Conservation (phyloP, 495 filamentous ascomycete genomes). For the Staphylotrichum longicolle region DNA sequence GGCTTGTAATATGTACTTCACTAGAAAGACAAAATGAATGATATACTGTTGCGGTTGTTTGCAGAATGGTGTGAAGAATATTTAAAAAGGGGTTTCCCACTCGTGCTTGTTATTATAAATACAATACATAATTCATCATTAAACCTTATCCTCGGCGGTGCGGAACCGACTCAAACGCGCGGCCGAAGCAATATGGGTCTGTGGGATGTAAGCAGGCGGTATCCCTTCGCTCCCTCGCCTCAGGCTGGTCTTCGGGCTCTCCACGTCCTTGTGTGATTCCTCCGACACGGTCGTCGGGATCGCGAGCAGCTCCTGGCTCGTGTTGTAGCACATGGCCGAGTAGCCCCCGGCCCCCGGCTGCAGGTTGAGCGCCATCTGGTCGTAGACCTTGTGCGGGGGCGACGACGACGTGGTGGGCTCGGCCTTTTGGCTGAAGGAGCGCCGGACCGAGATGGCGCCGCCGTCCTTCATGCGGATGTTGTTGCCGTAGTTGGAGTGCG, state of each 20-base stretch:
- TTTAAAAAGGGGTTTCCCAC: too few relatives aligned
- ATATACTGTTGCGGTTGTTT: too few relatives aligned
- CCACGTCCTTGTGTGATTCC: background rate
- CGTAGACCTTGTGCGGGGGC: background rate
- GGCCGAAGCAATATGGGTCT: too few relatives aligned
- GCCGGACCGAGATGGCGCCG: conserved; percentile 14
- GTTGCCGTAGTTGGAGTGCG: background rate
- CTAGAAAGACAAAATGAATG: too few relatives aligned
- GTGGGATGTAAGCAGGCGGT: background rate
- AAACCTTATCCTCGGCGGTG: too few relatives aligned
- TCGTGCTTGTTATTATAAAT: too few relatives aligned
- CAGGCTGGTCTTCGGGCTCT: background rate
- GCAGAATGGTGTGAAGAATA: too few relatives aligned
- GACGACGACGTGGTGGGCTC: background rate
- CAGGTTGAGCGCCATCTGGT: conserved; percentile 8
- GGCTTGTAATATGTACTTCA: too few relatives aligned
- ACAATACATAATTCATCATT: too few relatives aligned
- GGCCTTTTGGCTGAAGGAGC: conserved; percentile 15
- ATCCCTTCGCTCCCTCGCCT: background rate
- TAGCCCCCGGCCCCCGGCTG: conserved; percentile 15
- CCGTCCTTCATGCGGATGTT: background rate
- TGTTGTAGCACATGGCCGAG: conserved; percentile 20
- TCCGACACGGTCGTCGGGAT: background rate
- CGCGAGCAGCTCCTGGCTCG: conserved; percentile 18
- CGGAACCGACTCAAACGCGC: too few relatives aligned